These are phyloP conservation scores for Quercus engelmannii DNA, from an alignment of 306 rosid genomes.

Conservation along the genomic window DNA sequence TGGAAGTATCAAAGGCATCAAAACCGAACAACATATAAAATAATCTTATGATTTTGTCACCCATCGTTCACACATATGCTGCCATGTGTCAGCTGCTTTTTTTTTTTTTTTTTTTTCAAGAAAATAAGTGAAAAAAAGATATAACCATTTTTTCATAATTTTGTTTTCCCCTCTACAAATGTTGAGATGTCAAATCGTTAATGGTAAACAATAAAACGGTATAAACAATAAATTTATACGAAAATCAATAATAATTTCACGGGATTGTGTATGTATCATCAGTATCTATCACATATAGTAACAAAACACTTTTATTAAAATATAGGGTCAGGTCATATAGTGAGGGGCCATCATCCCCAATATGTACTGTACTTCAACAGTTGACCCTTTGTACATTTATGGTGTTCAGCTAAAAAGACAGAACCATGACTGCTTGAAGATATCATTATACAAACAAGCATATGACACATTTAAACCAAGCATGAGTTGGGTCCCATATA, in stretches of 20 bases:
- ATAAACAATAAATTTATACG: too few relatives aligned
- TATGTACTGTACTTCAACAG: not conserved
- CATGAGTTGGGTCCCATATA: not conserved
- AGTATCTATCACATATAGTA: too few relatives aligned
- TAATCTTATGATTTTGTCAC: not conserved
- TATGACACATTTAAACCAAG: not conserved
- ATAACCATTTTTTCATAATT: not conserved
- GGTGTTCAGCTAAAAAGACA: not conserved
- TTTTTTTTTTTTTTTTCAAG: not conserved
- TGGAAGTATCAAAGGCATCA: not conserved
- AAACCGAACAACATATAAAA: not conserved
- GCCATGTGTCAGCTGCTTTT: not conserved
- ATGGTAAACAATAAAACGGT: too few relatives aligned
- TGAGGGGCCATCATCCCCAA: not conserved
- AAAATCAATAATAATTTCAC: too few relatives aligned
- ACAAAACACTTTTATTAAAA: not conserved
- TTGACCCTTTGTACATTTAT: not conserved
- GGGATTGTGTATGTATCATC: too few relatives aligned
- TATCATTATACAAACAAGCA: not conserved
- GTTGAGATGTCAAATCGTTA: too few relatives aligned
- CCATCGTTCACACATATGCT: not conserved
- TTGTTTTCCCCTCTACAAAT: too few relatives aligned
- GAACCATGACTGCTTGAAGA: not conserved
- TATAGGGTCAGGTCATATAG: not conserved
- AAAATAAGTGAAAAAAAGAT: too few relatives aligned